Conservation (phyloP, 2,329 filamentous ascomycete species). For the Colletotrichum limetticola region DNA sequence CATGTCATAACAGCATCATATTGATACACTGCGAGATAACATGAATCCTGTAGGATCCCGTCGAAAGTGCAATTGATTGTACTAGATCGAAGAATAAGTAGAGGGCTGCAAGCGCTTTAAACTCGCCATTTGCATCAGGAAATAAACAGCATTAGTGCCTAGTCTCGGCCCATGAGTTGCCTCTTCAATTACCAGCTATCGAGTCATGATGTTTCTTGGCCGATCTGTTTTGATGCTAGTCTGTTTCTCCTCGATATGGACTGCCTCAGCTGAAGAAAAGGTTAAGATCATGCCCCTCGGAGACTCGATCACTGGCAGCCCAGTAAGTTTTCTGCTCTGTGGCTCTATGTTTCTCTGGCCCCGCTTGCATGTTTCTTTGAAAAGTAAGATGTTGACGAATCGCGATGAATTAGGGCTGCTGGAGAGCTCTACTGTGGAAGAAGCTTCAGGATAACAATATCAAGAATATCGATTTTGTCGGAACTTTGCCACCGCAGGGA, state of each 20-base stretch:
- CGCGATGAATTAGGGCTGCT: slow-evolving; percentile 42
- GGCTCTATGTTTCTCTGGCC: not conserved
- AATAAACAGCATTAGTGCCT: too few species aligned
- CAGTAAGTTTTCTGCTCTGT: slow-evolving; percentile 26
- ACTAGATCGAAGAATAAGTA: not conserved
- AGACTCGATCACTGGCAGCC: slow-evolving; percentile 42
- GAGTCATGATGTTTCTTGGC: not conserved
- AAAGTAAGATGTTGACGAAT: not conserved
- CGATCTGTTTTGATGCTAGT: not conserved
- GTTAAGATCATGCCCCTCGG: slow-evolving; percentile 40
- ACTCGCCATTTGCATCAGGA: too few species aligned
- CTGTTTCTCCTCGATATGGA: not conserved
- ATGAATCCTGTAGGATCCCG: not conserved
- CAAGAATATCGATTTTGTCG: slow-evolving; percentile 48
- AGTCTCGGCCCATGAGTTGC: too few species aligned
- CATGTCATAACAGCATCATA: too few species aligned
- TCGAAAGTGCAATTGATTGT: not conserved
- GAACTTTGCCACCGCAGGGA: slow-evolving; percentile 45
- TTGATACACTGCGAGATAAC: too few species aligned
- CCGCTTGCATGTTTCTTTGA: not conserved
- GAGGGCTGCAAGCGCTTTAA: not conserved
- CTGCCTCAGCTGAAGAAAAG: slow-evolving; percentile 1
- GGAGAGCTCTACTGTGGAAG: slow-evolving; percentile 47
- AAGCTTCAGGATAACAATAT: slow-evolving; percentile 43
- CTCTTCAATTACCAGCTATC: not conserved